These are phyloP conservation scores for Alopecurus myosuroides DNA, from an alignment of 176 grass and related monocot genomes.

Conservation along the genomic window DNA sequence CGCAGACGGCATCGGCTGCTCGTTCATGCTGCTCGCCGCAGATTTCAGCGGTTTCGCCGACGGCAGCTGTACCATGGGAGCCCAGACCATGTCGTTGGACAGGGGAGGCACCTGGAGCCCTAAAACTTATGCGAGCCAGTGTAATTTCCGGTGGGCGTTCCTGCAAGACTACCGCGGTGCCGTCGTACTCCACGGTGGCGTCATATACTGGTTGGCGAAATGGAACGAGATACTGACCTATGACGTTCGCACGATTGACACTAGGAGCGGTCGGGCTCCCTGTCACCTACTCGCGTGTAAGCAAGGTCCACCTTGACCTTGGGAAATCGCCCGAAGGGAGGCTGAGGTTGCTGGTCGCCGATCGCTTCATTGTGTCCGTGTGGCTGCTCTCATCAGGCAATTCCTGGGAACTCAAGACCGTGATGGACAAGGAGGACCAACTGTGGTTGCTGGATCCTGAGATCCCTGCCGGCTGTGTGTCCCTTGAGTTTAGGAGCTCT, in stretches of 20 bases:
- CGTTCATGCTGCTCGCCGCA: background rate
- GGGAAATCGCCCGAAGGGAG: background rate
- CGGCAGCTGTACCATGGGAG: background rate
- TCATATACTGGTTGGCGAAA: background rate
- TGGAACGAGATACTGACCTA: background rate
- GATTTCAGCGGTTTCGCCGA: background rate
- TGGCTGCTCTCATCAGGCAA: background rate
- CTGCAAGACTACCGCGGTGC: background rate
- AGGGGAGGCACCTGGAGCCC: background rate
- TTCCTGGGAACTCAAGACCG: background rate
- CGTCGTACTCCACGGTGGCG: background rate
- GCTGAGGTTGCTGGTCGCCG: background rate
- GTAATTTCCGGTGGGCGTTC: background rate
- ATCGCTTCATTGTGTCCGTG: background rate
- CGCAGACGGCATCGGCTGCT: background rate
- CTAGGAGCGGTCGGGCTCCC: background rate
- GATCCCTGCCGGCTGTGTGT: background rate
- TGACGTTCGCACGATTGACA: background rate
- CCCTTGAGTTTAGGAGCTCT: background rate
- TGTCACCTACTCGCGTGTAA: background rate
- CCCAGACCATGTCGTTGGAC: background rate
- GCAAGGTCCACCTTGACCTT: background rate
- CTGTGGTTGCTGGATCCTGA: background rate
- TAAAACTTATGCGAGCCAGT: background rate
- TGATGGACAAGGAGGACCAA: background rate